Conservation (phyloP, 805 yeast species). For the Cyberlindnera bimundalis region DNA sequence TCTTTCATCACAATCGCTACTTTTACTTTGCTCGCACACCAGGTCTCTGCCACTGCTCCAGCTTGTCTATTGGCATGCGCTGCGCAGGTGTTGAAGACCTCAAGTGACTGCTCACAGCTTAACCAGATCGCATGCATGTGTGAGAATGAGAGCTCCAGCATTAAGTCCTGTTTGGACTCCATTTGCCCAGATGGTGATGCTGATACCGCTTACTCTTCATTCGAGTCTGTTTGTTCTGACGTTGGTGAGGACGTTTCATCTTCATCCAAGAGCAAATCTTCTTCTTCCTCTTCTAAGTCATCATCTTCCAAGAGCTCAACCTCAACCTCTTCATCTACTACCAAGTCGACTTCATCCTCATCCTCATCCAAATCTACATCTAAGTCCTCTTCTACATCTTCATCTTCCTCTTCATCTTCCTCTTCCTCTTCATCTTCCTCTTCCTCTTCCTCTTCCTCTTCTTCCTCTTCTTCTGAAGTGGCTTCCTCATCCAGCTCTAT, state of each 20-base stretch:
- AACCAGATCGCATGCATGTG: constrained; percentile 70
- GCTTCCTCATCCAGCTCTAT: constrained; percentile 5
- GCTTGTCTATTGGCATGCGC: constrained; percentile 92
- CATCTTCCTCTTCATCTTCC: not conserved
- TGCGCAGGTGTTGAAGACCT: constrained; percentile 55
- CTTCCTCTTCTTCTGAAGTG: constrained; percentile 11
- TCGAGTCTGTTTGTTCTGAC: constrained; percentile 50
- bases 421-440: constrained; percentile 2
- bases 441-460: constrained; percentile 1
- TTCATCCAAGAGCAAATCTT: no score
- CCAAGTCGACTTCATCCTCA: no score
- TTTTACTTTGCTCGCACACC: constrained; percentile 19
- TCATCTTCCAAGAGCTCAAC: constrained; percentile 16
- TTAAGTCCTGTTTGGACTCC: constrained; percentile 59
- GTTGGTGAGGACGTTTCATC: constrained; percentile 33
- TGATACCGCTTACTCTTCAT: constrained; percentile 56
- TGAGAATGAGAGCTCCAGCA: constrained; percentile 46
- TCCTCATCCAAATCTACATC: not conserved
- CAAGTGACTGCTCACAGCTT: constrained; percentile 53
- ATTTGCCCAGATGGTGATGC: constrained; percentile 66
- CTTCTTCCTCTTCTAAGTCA: constrained; percentile 4
- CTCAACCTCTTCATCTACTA: constrained; percentile 11
- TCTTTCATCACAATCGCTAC: constrained; percentile 14
- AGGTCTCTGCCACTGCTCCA: constrained; percentile 66
- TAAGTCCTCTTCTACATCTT: constrained; percentile 2